phyloP scores from a whole-genome alignment of 805 yeast species.

The Cyberlindnera mississippiensis region DNA sequence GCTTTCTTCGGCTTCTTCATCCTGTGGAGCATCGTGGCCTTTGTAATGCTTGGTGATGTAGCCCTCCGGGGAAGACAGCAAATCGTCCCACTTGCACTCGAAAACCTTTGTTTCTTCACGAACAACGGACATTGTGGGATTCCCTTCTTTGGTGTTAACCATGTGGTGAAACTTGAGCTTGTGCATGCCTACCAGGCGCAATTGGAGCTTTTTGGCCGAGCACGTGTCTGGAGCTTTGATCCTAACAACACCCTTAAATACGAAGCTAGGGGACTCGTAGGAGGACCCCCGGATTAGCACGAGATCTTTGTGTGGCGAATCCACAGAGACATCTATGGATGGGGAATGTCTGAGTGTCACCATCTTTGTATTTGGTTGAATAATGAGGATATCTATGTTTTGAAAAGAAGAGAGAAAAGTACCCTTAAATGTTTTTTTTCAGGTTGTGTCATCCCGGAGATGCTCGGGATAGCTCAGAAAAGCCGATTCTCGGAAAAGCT shows the following conservation, averaged over 20 bases:
- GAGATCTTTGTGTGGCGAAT: conserved; percentile 47
- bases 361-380: conserved; percentile 1
- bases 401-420: no score
- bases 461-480: no score
- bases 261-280: conserved; percentile 67
- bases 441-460: no score
- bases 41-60: conserved; percentile 3
- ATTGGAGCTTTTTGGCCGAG: conserved; percentile 50
- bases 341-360: conserved; percentile 11
- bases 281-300: conserved; percentile 71
- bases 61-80: conserved; percentile 33
- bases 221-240: conserved; percentile 66
- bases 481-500: no score
- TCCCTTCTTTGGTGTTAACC: conserved; percentile 37
- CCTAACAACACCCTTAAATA: conserved; percentile 70
- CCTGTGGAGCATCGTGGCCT: neutral
- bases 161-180: conserved; percentile 47
- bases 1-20: neutral
- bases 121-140: conserved; percentile 32
- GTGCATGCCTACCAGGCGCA: conserved; percentile 61
- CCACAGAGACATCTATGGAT: conserved; percentile 15
- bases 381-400: neutral
- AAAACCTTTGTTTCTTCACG: conserved; percentile 54
- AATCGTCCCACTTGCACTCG: conserved; percentile 70
- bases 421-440: no score